Evolutionary conservation across 2,329 filamentous ascomycete species (phyloP).

Genomic region (Fusarium sp.): DNA sequence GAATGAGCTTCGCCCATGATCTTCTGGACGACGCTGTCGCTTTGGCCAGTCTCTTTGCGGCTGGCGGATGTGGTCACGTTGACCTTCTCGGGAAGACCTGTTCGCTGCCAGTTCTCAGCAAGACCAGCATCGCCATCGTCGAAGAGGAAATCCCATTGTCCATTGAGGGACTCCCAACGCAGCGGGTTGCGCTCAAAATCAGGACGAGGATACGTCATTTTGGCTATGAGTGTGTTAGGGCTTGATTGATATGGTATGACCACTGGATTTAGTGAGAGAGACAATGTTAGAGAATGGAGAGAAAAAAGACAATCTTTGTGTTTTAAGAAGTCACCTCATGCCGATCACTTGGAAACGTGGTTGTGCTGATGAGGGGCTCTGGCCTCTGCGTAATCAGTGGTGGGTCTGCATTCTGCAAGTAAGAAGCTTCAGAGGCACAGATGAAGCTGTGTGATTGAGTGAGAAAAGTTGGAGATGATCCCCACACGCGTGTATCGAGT

Average conservation of each 20-base stretch:
- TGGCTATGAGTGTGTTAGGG: neutral
- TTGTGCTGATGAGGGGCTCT: slow-evolving; percentile 31
- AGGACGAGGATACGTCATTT: slow-evolving; percentile 70
- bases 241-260: neutral
- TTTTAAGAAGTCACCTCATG: slow-evolving; percentile 20
- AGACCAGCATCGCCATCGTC: slow-evolving; percentile 74
- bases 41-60: slow-evolving; percentile 52
- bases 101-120: slow-evolving; percentile 64
- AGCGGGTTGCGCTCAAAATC: slow-evolving; percentile 71
- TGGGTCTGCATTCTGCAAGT: slow-evolving; percentile 32
- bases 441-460: slow-evolving; percentile 32
- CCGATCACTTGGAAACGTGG: slow-evolving; percentile 20
- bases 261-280: slow-evolving; percentile 3
- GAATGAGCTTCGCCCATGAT: slow-evolving; percentile 64
- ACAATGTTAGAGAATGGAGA: neutral
- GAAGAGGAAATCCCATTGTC: slow-evolving; percentile 74
- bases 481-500: slow-evolving; percentile 32
- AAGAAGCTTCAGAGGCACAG: slow-evolving; percentile 12
- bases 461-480: slow-evolving; percentile 38
- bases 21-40: slow-evolving; percentile 56
- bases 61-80: slow-evolving; percentile 45
- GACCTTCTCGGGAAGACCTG: slow-evolving; percentile 62
- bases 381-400: slow-evolving; percentile 38
- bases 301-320: slow-evolving; percentile 12
- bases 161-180: slow-evolving; percentile 72